phyloP scores from a whole-genome alignment of 352 stramenopile species.

The Phytophthora macrochlamydospora region DNA sequence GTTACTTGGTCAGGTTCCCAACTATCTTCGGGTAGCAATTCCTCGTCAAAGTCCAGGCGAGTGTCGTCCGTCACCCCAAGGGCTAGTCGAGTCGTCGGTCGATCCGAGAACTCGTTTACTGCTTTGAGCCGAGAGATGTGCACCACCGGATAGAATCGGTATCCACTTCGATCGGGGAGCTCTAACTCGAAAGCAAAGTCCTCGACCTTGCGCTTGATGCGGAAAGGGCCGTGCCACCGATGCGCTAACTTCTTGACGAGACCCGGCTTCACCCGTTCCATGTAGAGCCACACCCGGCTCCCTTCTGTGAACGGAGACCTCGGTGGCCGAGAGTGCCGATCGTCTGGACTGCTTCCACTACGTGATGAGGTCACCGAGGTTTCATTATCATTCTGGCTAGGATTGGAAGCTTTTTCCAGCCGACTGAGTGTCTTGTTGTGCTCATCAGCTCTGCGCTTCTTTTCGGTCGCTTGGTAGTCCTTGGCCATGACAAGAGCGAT shows the following conservation, averaged over 20 bases:
- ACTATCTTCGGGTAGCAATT: conserved; percentile 4
- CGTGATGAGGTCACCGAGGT: neutral
- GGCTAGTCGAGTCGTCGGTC: neutral
- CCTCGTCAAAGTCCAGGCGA: neutral
- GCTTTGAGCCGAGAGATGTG: conserved; percentile 2
- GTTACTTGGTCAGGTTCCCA: neutral
- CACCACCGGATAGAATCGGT: conserved; percentile 5
- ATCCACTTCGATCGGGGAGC: neutral
- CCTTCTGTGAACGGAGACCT: neutral
- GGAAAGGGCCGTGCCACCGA: conserved; percentile 5
- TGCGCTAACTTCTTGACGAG: conserved; percentile 1
- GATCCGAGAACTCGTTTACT: neutral
- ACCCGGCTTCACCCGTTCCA: conserved; percentile 10
- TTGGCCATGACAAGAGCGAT: neutral
- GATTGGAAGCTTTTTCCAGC: neutral
- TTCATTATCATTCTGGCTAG: neutral
- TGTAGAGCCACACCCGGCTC: conserved; percentile 9
- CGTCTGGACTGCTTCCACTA: neutral
- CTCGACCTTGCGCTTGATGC: conserved; percentile 3
- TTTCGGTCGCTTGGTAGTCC: neutral
- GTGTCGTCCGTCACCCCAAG: neutral
- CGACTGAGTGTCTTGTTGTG: conserved; percentile 3
- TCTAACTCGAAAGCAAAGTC: conserved; percentile 4
- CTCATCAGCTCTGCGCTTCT: neutral
- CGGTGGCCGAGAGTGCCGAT: neutral